Base-by-base conservation (phyloP, 2,329 filamentous ascomycete genomes). In the Chaetomiaceae sp. region DNA sequence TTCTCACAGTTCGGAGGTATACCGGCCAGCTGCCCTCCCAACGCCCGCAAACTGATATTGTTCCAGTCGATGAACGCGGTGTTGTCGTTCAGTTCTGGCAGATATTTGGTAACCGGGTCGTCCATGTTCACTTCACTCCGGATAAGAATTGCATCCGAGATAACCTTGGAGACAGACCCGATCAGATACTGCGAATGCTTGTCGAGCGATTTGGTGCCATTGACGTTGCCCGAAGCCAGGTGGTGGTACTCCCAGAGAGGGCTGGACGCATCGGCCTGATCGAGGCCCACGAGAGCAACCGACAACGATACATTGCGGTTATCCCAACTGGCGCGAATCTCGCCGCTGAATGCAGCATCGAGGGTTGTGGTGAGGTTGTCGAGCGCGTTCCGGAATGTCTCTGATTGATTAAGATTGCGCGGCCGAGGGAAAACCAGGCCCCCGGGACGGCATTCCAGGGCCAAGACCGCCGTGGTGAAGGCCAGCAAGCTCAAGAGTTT, bases 201-300 rank as follows among this genome's bases (percentile, higher is more conserved):
- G 20, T 46, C 32, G 5, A 46, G 32, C 4, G 9, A 7, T 32
- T 46, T 46, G 44, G 44, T 46, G 21, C 44, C 44, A 21, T 46
- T 46, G 9, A 46, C 32, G 23, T 46, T 46, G 32, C 21, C 32
- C 14, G 44, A 27, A 14, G 13, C 32, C 21, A 46, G 44, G 13
- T 36, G 44, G 21, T 46, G 44, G 32, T 46, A 46, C 21, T 46
- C 44, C 44, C 44, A 46, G 2, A 46, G 20, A 3, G 44, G 44
- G 7, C 4, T 27, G 1, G 44, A 36, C 13, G 44, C 14, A 1
- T 46, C 21, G 1, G 20, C 29, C 20, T 46, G 44, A 7, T 37
- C 44, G n/a, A 37, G 30, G 2, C 33, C 32, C 4, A 46, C 44
- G 6, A 46, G 20, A n/a, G 32, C 44, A 13, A 46, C 8, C 7